Percentiles rank a stretch among this genome's conserved stretches.
Conservation (phyloP, 768 basidiomycete genomes). For the Serendipita indica region DNA sequence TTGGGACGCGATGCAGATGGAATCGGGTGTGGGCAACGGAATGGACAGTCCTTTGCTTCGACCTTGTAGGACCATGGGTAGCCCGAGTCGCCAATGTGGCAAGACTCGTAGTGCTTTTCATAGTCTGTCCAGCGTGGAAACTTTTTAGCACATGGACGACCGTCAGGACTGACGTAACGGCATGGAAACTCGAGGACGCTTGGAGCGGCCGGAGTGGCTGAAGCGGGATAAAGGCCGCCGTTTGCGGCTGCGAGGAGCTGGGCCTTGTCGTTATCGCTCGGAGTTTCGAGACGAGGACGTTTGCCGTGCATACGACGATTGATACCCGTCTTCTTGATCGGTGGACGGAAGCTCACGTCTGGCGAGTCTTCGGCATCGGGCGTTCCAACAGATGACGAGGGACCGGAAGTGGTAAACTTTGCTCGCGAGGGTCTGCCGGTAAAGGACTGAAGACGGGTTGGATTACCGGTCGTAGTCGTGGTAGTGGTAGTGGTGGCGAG, state of each 20-base stretch:
- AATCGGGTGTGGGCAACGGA: constrained; percentile 8
- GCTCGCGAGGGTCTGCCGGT: neutral
- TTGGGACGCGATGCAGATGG: constrained; percentile 6
- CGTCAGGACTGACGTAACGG: constrained; percentile 6
- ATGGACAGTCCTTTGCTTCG: constrained; percentile 6
- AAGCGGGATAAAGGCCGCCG: too few relatives aligned
- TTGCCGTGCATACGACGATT: constrained; percentile 8
- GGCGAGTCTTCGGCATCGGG: constrained; percentile 10
- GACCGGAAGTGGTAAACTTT: constrained; percentile 3
- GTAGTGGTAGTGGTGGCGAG: neutral
- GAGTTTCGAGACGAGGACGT: neutral
- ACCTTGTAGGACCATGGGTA: constrained; percentile 9
- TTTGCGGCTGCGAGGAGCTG: neutral
- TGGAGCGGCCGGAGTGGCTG: neutral
- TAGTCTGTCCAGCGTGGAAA: constrained; percentile 4
- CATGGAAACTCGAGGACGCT: constrained; percentile 5
- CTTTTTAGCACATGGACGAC: constrained; percentile 5
- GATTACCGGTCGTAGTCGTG: neutral
- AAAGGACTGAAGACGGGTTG: neutral
- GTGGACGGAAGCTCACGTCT: constrained; percentile 1
- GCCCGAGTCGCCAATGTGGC: constrained; percentile 6
- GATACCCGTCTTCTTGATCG: neutral
- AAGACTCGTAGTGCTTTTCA: constrained; percentile 9
- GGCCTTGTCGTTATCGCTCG: neutral
- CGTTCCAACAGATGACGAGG: constrained; percentile 2